phyloP scores from a whole-genome alignment of 805 yeast genomes.

The Starmerella sp. region DNA sequence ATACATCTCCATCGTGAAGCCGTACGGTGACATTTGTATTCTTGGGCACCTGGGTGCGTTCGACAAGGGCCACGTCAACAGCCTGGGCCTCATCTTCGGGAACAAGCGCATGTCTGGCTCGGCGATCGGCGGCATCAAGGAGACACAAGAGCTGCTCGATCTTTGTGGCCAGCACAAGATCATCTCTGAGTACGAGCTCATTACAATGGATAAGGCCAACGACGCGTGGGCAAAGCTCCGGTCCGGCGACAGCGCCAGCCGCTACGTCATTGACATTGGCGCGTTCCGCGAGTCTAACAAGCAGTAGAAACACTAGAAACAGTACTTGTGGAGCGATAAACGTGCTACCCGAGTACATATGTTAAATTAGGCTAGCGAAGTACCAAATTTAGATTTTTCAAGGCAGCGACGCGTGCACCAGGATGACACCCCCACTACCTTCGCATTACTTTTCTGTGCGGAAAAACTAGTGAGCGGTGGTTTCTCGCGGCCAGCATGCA shows the following conservation, averaged over 20 bases:
- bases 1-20: conserved; percentile 42
- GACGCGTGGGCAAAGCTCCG: conserved; percentile 15
- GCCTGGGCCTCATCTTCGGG: conserved; percentile 40
- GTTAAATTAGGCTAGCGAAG: too few relatives aligned
- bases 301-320: neutral
- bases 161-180: conserved; percentile 49
- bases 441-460: too few relatives aligned
- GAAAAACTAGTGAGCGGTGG: too few relatives aligned
- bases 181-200: conserved; percentile 51
- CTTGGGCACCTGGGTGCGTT: conserved; percentile 51
- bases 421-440: too few relatives aligned
- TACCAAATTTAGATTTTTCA: too few relatives aligned
- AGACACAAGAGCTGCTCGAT: conserved; percentile 54
- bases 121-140: conserved; percentile 49
- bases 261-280: conserved; percentile 15
- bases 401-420: too few relatives aligned
- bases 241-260: conserved; percentile 12
- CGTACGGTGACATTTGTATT: conserved; percentile 46
- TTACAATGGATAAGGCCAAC: conserved; percentile 34
- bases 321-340: too few relatives aligned
- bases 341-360: too few relatives aligned
- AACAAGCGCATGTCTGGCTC: conserved; percentile 33
- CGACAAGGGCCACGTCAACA: conserved; percentile 34
- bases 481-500: too few relatives aligned
- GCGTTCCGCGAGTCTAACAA: conserved; percentile 1